phyloP scores from a whole-genome alignment of 108 stramenopile genomes.

The Parietichytrium sp. region DNA sequence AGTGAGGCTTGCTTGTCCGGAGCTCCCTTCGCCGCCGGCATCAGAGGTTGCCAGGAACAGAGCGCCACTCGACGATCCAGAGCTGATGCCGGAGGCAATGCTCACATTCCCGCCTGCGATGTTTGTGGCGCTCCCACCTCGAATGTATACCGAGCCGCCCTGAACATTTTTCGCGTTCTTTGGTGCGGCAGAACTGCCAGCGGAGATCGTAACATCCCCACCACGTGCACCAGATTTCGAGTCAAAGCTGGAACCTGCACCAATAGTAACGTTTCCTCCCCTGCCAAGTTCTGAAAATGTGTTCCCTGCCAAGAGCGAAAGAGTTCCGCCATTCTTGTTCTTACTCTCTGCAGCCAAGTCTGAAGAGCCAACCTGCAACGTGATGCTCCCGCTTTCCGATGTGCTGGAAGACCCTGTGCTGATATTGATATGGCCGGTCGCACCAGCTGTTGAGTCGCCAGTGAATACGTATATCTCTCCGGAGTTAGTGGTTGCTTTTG shows the following conservation, averaged over 20 bases:
- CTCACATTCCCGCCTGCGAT: neutral
- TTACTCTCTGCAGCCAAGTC: no score
- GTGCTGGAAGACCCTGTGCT: neutral
- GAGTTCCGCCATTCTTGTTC: no score
- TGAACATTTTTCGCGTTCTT: no score
- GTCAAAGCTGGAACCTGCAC: neutral
- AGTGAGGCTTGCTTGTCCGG: neutral
- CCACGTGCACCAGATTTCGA: no score
- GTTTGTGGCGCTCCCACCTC: neutral
- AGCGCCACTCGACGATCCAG: neutral
- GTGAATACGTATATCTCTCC: neutral
- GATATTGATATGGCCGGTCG: neutral
- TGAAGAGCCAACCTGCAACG: no score
- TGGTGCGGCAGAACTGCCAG: neutral
- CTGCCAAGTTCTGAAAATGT: no score
- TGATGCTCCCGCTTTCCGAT: neutral
- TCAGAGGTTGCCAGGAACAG: neutral
- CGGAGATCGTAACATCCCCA: neutral
- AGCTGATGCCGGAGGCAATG: neutral
- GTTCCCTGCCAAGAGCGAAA: no score
- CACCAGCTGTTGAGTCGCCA: neutral
- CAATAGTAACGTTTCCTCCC: conserved; percentile 2
- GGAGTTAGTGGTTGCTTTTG: neutral
- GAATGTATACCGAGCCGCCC: conserved; percentile 7
- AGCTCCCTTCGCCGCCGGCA: neutral